Evolutionary conservation across 768 basidiomycete species (phyloP).

Genomic region (Stropharia rugosoannulata): DNA sequence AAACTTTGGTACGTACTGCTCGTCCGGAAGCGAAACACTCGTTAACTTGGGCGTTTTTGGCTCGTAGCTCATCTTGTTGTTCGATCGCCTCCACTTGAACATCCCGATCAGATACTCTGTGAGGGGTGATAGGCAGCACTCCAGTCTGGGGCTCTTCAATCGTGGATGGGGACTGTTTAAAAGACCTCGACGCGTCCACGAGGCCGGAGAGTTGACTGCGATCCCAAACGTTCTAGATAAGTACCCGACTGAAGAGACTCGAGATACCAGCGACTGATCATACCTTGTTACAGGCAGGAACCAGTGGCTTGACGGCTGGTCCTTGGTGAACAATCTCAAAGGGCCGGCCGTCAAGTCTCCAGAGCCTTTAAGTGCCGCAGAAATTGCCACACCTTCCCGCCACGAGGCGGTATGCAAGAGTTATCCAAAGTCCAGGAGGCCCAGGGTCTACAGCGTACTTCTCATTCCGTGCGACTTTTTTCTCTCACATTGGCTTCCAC

Average conservation of each 20-base stretch:
- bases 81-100: slow-evolving; percentile 32
- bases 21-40: slow-evolving; percentile 29
- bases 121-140: slow-evolving; percentile 20
- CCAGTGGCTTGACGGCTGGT: slow-evolving; percentile 25
- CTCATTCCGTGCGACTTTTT: neutral
- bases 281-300: slow-evolving; percentile 22
- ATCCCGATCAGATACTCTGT: slow-evolving; percentile 22
- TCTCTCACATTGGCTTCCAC: neutral
- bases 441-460: neutral
- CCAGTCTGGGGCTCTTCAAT: slow-evolving; percentile 16
- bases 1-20: slow-evolving; percentile 19
- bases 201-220: slow-evolving; percentile 29
- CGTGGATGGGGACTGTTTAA: slow-evolving; percentile 21
- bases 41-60: slow-evolving; percentile 33
- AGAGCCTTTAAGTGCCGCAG: slow-evolving; percentile 28
- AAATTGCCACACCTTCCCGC: slow-evolving; percentile 18
- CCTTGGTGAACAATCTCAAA: slow-evolving; percentile 29
- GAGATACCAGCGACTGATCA: slow-evolving; percentile 13
- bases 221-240: slow-evolving; percentile 21
- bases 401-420: slow-evolving; percentile 32
- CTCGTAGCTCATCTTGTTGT: slow-evolving; percentile 18
- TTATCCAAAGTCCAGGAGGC: slow-evolving; percentile 5
- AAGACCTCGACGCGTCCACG: slow-evolving; percentile 30
- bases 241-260: slow-evolving; percentile 10
- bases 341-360: slow-evolving; percentile 23